Percentiles rank a stretch among this genome's conserved stretches.
Conservation (phyloP, 2,329 filamentous ascomycete species). For the Botrytis tulipae region DNA sequence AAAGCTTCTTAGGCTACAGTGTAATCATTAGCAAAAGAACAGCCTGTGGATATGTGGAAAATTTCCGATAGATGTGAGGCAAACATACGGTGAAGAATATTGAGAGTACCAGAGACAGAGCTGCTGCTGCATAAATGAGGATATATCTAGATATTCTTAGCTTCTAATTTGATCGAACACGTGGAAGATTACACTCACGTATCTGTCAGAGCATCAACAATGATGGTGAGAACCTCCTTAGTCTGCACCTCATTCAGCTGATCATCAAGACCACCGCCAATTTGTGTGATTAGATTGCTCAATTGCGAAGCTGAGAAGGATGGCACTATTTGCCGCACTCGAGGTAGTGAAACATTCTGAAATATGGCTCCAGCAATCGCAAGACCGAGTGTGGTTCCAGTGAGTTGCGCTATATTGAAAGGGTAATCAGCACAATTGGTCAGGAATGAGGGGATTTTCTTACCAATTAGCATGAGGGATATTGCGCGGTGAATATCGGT, state of each 20-base stretch:
- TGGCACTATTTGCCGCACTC: background rate
- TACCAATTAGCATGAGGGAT: too few species aligned
- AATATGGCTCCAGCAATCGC: conserved; percentile 14
- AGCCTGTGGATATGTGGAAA: background rate
- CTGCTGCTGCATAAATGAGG: background rate
- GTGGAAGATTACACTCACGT: background rate
- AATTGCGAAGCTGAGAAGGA: background rate
- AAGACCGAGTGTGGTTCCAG: conserved; percentile 8
- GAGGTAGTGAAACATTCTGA: conserved; percentile 3
- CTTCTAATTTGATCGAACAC: background rate
- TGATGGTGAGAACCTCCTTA: background rate
- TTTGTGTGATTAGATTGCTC: background rate
- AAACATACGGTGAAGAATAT: background rate
- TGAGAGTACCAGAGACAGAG: background rate
- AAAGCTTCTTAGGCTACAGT: background rate
- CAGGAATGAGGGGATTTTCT: background rate
- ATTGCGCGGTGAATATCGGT: too few species aligned
- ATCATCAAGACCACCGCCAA: background rate
- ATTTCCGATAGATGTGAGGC: background rate
- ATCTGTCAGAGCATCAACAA: conserved; percentile 6
- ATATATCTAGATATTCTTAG: conserved; percentile 5
- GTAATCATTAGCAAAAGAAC: background rate
- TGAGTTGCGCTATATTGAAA: conserved; percentile 6
- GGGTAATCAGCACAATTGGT: background rate
- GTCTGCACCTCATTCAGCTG: background rate